Evolutionary conservation across 2,329 filamentous ascomycete species (phyloP).

Genomic region (Cyphellophora attinorum): DNA sequence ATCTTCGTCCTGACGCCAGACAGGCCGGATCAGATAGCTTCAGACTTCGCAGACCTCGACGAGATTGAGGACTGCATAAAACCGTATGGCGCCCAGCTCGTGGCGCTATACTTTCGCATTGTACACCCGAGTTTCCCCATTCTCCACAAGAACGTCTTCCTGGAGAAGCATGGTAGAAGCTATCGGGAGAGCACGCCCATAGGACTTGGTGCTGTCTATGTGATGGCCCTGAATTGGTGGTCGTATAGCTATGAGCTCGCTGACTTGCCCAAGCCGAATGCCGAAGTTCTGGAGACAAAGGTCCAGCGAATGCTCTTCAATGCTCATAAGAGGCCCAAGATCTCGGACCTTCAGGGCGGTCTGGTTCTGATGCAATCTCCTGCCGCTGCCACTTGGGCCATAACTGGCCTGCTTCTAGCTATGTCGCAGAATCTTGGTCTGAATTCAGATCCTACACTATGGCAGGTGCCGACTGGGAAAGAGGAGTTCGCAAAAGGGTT

Average conservation of each 20-base stretch:
- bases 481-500: conserved; percentile 51
- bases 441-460: conserved; percentile 43
- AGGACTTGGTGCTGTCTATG: conserved; percentile 66
- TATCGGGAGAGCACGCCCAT: conserved; percentile 65
- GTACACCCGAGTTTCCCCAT: conserved; percentile 78
- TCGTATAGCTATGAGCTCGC: conserved; percentile 39
- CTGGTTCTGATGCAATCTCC: conserved; percentile 35
- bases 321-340: conserved; percentile 58
- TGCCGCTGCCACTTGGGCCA: conserved; percentile 53
- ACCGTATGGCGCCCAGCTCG: conserved; percentile 63
- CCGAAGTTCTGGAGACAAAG: conserved; percentile 24
- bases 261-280: conserved; percentile 8
- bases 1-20: too few species aligned
- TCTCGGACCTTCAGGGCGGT: conserved; percentile 35
- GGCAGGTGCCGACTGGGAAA: conserved; percentile 41
- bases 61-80: conserved; percentile 60
- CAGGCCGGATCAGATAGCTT: too few species aligned
- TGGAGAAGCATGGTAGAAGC: conserved; percentile 64
- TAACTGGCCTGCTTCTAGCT: conserved; percentile 42
- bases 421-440: conserved; percentile 48
- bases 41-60: conserved; percentile 2
- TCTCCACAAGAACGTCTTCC: conserved; percentile 67
- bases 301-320: conserved; percentile 38
- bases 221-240: conserved; percentile 82
- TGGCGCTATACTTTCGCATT: conserved; percentile 71